A percentile compares a stretch with the other conserved stretches of the same genome.
Evolutionary conservation across 1,139 yeast genomes (phyloP).

Genomic region (Magnusiomyces sp.): DNA sequence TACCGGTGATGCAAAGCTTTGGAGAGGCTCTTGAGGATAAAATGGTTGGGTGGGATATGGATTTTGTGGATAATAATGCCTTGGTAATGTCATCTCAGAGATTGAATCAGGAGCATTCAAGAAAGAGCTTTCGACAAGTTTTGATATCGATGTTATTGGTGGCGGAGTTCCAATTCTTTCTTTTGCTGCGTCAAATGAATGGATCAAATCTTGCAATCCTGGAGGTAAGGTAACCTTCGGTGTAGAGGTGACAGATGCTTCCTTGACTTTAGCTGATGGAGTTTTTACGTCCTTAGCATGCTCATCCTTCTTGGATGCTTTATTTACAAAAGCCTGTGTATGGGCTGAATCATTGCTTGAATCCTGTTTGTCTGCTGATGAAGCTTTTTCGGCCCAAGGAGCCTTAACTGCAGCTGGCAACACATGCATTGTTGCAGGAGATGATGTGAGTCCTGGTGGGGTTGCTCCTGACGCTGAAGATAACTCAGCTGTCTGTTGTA

Average conservation of each 20-base stretch:
- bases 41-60: conserved; percentile 88
- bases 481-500: conserved; percentile 11
- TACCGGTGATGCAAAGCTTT: conserved; percentile 33
- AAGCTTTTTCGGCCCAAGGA: conserved; percentile 22
- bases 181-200: conserved; percentile 40
- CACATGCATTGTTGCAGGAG: conserved; percentile 16
- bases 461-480: conserved; percentile 15
- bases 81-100: conserved; percentile 62
- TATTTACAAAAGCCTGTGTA: not conserved
- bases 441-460: conserved; percentile 15
- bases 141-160: conserved; percentile 48
- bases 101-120: conserved; percentile 88
- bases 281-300: conserved; percentile 5
- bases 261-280: not conserved
- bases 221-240: conserved; percentile 34
- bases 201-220: conserved; percentile 41
- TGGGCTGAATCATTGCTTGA: not conserved
- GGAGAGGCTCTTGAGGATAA: conserved; percentile 82
- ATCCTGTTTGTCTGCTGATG: conserved; percentile 4
- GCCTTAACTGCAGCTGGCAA: not conserved
- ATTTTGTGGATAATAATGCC: conserved; percentile 67
- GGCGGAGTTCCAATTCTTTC: conserved; percentile 43
- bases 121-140: conserved; percentile 63
- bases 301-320: conserved; percentile 2
- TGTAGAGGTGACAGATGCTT: conserved; percentile 5